phyloP scores from a whole-genome alignment of 257 asterid genomes.

The Sherardia arvensis region DNA sequence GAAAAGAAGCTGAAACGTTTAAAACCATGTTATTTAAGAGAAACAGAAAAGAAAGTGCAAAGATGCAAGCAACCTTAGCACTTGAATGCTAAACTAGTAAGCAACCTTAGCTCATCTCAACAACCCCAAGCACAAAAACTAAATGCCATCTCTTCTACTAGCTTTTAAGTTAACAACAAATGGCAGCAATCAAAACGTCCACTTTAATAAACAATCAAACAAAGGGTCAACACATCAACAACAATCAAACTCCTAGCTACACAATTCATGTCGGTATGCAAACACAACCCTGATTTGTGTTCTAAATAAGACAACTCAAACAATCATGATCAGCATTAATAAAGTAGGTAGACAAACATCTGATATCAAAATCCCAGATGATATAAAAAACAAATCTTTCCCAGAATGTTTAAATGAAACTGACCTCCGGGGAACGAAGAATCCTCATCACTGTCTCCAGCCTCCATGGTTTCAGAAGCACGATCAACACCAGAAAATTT shows the following conservation, averaged over 20 bases:
- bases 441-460: constrained; percentile 33
- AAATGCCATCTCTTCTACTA: background rate
- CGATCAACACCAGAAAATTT: constrained; percentile 4
- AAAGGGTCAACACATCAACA: background rate
- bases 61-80: background rate
- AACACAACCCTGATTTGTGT: background rate
- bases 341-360: background rate
- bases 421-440: constrained; percentile 40
- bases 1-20: background rate
- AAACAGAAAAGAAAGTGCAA: background rate
- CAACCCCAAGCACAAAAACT: background rate
- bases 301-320: background rate
- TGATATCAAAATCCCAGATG: background rate
- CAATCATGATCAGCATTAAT: background rate
- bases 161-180: background rate
- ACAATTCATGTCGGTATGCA: background rate
- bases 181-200: background rate
- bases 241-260: background rate
- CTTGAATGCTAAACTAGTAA: background rate
- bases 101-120: background rate
- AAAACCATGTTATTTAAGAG: background rate
- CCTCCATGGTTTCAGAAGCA: constrained; percentile 36
- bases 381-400: background rate
- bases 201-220: background rate
- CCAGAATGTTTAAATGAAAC: constrained; percentile 9